Evolutionary conservation across 2,329 filamentous ascomycete species (phyloP).

Genomic region (Neopestalotiopsis sp.): DNA sequence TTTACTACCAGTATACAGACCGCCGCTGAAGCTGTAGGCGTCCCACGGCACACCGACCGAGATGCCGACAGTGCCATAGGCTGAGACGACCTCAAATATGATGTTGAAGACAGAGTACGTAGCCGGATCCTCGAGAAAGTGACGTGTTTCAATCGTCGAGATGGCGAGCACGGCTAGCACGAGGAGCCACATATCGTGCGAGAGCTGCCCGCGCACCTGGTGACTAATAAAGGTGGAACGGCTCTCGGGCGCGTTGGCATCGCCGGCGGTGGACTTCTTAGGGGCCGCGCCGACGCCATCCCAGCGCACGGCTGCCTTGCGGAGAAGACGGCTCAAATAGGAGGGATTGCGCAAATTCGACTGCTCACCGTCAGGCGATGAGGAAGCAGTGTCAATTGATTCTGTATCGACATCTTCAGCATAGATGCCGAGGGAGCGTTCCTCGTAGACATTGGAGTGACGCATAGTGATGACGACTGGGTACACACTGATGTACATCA

Average conservation of each 20-base stretch:
- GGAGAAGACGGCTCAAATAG: constrained; percentile 41
- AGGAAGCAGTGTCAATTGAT: not conserved
- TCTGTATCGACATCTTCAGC: constrained; percentile 37
- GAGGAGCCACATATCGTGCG: constrained; percentile 72
- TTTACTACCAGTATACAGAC: constrained; percentile 60
- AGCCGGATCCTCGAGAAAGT: constrained; percentile 55
- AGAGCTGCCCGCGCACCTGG: constrained; percentile 68
- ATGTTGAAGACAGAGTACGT: constrained; percentile 65
- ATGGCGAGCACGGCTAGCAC: constrained; percentile 65
- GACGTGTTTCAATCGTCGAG: constrained; percentile 61
- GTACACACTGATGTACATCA: constrained; percentile 71
- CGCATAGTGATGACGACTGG: constrained; percentile 68
- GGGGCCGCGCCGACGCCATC: constrained; percentile 47
- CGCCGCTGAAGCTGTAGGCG: constrained; percentile 60
- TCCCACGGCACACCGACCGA: constrained; percentile 59
- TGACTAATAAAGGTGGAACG: constrained; percentile 55
- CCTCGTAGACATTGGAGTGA: constrained; percentile 75
- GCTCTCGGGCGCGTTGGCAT: constrained; percentile 32
- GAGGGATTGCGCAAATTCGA: constrained; percentile 21
- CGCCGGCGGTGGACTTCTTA: constrained; percentile 23
- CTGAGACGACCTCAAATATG: constrained; percentile 61
- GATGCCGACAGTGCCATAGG: constrained; percentile 67
- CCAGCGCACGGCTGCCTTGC: constrained; percentile 37
- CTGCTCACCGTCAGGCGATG: not conserved
- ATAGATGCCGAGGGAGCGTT: constrained; percentile 68